A percentile compares a stretch with the other conserved stretches of the same genome.
Conservation (phyloP, 108 stramenopile species). For the Nitzschia sp. region DNA sequence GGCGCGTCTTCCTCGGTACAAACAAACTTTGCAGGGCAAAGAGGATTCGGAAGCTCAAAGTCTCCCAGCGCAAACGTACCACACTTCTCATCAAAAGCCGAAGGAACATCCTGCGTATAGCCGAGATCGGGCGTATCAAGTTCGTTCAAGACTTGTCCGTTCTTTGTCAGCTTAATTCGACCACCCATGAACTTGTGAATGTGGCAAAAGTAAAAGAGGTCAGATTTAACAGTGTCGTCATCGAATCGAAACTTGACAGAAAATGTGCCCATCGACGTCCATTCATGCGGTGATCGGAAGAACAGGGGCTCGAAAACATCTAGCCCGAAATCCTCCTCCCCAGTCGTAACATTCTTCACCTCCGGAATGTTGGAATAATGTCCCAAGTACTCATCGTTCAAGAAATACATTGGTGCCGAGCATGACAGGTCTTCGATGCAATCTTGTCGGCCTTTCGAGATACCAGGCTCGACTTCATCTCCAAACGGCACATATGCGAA, state of each 20-base stretch:
- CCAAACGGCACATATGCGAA: slow-evolving; percentile 91
- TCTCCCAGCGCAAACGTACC: slow-evolving; percentile 25
- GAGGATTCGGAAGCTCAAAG: slow-evolving; percentile 48
- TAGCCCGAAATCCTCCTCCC: slow-evolving; percentile 70
- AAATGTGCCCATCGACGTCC: slow-evolving; percentile 63
- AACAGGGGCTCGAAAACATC: slow-evolving; percentile 85
- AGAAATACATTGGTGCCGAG: slow-evolving; percentile 84
- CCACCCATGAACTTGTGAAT: slow-evolving; percentile 42
- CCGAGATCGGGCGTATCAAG: not conserved
- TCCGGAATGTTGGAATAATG: slow-evolving; percentile 41
- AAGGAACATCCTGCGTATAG: not conserved
- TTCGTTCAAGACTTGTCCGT: slow-evolving; percentile 7
- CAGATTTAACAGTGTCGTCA: slow-evolving; percentile 45
- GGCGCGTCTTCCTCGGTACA: slow-evolving; percentile 24
- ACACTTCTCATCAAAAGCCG: slow-evolving; percentile 4
- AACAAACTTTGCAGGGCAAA: slow-evolving; percentile 58
- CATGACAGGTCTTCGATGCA: slow-evolving; percentile 49
- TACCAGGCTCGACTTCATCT: slow-evolving; percentile 83
- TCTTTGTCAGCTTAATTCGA: slow-evolving; percentile 56
- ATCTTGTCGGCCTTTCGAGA: slow-evolving; percentile 29
- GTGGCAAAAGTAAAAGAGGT: slow-evolving; percentile 95
- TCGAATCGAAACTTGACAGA: slow-evolving; percentile 61
- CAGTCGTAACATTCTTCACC: not conserved
- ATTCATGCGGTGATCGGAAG: slow-evolving; percentile 70
- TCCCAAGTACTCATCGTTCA: slow-evolving; percentile 61